Conservation (phyloP, 202 grass and related monocot genomes). For the Digitaria exilis region DNA sequence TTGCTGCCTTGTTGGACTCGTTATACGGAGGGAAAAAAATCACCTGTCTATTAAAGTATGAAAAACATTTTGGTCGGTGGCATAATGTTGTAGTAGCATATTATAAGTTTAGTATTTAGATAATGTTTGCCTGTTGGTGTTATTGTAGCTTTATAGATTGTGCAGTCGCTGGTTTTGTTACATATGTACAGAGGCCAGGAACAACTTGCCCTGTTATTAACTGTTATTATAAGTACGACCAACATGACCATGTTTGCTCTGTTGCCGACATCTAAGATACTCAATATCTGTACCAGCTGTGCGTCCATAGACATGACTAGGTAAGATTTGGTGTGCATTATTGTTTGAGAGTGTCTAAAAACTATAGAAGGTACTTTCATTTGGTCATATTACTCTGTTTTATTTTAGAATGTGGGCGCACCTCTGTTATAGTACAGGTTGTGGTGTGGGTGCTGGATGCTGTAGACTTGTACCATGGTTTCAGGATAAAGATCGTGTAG, state of each 20-base stretch:
- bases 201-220: slow-evolving; percentile 19
- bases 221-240: slow-evolving; percentile 24
- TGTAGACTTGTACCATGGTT: neutral
- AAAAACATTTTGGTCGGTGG: slow-evolving; percentile 17
- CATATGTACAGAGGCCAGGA: neutral
- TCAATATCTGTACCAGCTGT: slow-evolving; percentile 19
- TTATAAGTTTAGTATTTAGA: neutral
- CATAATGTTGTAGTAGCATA: neutral
- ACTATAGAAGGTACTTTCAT: neutral
- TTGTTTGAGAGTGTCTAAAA: neutral
- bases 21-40: neutral
- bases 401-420: neutral
- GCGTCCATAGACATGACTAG: slow-evolving; percentile 3
- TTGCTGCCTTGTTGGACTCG: neutral
- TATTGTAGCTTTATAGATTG: neutral
- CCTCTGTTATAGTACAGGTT: neutral
- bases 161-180: slow-evolving; percentile 27
- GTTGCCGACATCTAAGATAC: slow-evolving; percentile 34
- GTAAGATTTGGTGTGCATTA: neutral
- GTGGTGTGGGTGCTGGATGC: neutral
- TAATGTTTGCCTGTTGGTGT: slow-evolving; percentile 9
- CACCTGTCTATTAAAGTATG: neutral
- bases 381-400: neutral
- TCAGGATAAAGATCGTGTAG: slow-evolving; percentile 11
- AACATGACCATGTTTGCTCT: slow-evolving; percentile 36